Percentiles rank a stretch among this genome's conserved stretches.
Conservation (phyloP, 1,284 basidiomycete genomes). For the Ceratobasidium papillatum region DNA sequence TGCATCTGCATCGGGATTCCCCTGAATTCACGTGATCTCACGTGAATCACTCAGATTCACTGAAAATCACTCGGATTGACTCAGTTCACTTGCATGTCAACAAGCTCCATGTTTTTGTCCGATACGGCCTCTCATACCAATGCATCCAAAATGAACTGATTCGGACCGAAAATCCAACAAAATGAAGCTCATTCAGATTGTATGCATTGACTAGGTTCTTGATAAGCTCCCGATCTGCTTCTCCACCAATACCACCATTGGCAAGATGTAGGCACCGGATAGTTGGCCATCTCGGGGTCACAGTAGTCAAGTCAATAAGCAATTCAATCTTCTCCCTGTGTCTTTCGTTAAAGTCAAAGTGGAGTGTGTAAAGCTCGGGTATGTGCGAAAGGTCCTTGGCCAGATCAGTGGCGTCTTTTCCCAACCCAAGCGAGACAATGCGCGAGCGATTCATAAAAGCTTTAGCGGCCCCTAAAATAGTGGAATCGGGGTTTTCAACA, state of each 20-base stretch:
- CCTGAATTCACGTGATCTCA: too few species aligned
- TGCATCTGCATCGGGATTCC: too few species aligned
- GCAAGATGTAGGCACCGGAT: background rate
- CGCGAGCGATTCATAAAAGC: background rate
- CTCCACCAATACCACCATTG: background rate
- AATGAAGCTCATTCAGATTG: background rate
- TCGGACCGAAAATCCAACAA: background rate
- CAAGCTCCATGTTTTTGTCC: too few species aligned
- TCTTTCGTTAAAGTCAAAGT: background rate
- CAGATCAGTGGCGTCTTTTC: background rate
- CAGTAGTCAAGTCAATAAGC: background rate
- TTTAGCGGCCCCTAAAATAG: background rate
- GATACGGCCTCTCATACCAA: too few species aligned
- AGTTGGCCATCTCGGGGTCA: background rate
- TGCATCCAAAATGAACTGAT: too few species aligned
- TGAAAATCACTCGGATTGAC: too few species aligned
- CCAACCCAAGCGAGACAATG: background rate
- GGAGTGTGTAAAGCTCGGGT: slow-evolving; percentile 1
- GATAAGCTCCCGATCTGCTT: background rate
- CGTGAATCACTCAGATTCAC: too few species aligned
- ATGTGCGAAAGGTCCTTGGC: background rate
- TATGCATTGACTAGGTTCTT: background rate
- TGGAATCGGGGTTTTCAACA: background rate
- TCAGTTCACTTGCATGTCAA: too few species aligned
- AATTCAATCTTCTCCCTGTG: background rate